Conservation (phyloP, 257 asterid genomes). For the Solanum tarapatanum region DNA sequence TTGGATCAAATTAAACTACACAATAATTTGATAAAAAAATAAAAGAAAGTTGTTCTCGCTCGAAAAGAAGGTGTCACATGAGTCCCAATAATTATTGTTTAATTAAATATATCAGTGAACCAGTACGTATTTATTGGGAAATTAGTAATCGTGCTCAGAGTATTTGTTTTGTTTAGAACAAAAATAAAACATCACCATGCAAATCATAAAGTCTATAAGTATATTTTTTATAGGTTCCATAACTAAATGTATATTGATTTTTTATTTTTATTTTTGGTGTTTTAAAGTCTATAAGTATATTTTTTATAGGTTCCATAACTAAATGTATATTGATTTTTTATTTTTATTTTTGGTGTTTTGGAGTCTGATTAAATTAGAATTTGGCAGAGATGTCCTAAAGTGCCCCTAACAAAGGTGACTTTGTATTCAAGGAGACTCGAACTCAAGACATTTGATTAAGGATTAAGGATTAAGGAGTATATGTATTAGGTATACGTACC, state of each 20-base stretch:
- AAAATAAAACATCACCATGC: background rate
- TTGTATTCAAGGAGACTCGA: background rate
- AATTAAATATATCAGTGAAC: background rate
- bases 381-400: background rate
- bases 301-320: no score
- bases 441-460: background rate
- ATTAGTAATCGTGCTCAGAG: background rate
- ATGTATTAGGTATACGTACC: slow-evolving; percentile 16
- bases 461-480: background rate
- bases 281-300: no score
- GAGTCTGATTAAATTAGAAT: no score
- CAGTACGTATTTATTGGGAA: background rate
- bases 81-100: background rate
- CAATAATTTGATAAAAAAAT: background rate
- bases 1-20: background rate
- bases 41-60: background rate
- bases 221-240: background rate
- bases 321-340: no score
- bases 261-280: no score
- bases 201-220: background rate
- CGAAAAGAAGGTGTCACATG: background rate
- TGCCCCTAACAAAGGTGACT: no score
- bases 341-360: no score
- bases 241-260: background rate
- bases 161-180: background rate